Base-by-base conservation (phyloP, 2,329 filamentous ascomycete species). In the Colletotrichum paranaense region DNA sequence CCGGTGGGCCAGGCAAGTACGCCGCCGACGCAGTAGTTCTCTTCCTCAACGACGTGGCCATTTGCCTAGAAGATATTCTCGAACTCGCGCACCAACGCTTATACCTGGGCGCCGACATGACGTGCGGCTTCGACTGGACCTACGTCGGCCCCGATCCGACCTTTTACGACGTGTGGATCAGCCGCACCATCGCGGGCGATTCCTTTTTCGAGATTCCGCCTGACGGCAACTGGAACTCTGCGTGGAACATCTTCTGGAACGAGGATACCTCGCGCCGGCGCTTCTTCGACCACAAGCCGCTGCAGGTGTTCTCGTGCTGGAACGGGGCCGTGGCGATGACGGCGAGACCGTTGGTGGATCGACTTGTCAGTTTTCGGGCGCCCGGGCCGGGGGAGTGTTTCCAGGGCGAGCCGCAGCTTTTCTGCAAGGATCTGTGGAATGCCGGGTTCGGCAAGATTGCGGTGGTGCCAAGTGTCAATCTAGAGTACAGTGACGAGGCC, bases 231-330 rank as follows among this genome's bases (percentile, higher is more conserved):
- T 90, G 87, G 88, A 76, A 86, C 35, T 80, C 77, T 12, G 84
- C 86, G 0, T 84, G 84, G 82, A 83, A 88, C 65, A 79, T 90
- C 3, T 91, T 92, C 76, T 88, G 86, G 84, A 87, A 88, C 75
- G 82, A 88, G 32, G 77, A 78, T 0, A 78, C 77, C 0, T 79
- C 85, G 2, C 79, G 76, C 8, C 58, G 72, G 2, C 79, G 84
- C 3, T 85, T 84, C 66, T 58, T 74, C 0, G 73, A 73, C 0
- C 78, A 81, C 28, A 78, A 80, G n/a, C 88, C 90, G 1, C 88
- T 91, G 72, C 90, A 91, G 77, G 89, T 91, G 0, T 91, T 89
- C 72, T 79, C 88, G 1, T 92, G 90, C 78, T 91, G 90, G 89
- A 91, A 91, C 72, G 90, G 90, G 2, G 88, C 86, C 0, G 83